Evolutionary conservation across 2,329 filamentous ascomycete genomes (phyloP), one percentile per base, ranked within the genome.

Genomic region (Colletotrichum sp.): DNA sequence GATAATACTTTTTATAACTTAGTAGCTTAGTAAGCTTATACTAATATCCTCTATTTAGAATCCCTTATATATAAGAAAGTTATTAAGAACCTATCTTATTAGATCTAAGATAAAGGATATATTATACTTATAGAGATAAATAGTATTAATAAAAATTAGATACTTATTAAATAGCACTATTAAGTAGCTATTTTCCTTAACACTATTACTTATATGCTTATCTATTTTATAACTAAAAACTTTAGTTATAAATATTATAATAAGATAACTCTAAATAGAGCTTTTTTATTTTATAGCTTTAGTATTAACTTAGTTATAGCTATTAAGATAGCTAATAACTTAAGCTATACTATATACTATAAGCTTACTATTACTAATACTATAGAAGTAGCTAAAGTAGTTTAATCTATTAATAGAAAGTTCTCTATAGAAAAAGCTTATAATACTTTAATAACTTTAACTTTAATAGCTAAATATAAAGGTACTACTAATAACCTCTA

Each of bases 361-460:
- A 13, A 39, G 2, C 16, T 9, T 63, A 26, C 2, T 57, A 15
- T 57, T 24, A n/a, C 2, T 57, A 32, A 36, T 12, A 55, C 15
- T 18, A 8, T 39, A 21, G 9, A 49, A 2, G 4, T 52, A 18
- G 15, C 5, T 59, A n/a, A 49, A 30, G 4, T 36, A 21, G 6
- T 13, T 8, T 57, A 26, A 0, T 4, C 1, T 13, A 6, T 21
- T 26, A 21, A 21, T 26, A 21, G 0, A 13, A 7, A 36, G 15
- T 57, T 39, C 2, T 39, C 3, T 9, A 18, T 39, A 39, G 2
- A 39, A 9, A 39, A 39, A 3, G 16, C 5, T 18, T 39, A 18
- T 18, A 39, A 8, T 13, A 16, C 1, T 4, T 1, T 21, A 21
- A 57, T 57, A 21, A 21, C 3, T 1, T 7, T 57, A 57, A 1